These are phyloP conservation scores for Yarrowia keelungensis DNA, from an alignment of 805 yeast genomes.

Conservation along the genomic window DNA sequence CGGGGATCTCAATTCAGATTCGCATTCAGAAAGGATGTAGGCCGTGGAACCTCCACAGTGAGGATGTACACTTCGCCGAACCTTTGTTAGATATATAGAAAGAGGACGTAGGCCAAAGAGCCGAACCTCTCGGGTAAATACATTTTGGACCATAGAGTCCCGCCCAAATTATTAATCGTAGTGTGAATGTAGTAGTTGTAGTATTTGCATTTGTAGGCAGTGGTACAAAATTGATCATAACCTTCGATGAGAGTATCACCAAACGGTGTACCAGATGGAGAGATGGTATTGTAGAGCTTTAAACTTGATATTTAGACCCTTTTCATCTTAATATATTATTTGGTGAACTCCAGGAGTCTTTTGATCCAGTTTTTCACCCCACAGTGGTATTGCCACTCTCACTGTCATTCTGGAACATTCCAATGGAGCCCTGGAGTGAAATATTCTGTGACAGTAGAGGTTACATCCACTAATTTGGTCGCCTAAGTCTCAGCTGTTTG, in stretches of 20 bases:
- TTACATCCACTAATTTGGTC: not conserved
- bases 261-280: too few relatives aligned
- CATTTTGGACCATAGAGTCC: constrained; percentile 10
- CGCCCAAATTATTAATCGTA: not conserved
- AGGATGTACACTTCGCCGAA: constrained; percentile 1
- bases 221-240: too few relatives aligned
- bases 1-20: not conserved
- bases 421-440: not conserved
- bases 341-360: not conserved
- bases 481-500: not conserved
- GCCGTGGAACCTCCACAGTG: not conserved
- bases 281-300: too few relatives aligned
- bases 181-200: not conserved
- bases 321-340: not conserved
- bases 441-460: too few relatives aligned
- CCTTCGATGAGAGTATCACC: too few relatives aligned
- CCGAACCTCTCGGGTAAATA: constrained; percentile 22
- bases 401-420: not conserved
- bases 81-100: not conserved
- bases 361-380: too few relatives aligned
- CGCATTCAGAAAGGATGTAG: constrained; percentile 14
- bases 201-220: not conserved
- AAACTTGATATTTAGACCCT: too few relatives aligned
- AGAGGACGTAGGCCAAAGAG: constrained; percentile 14
- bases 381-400: not conserved